Evolutionary conservation across 2,329 filamentous ascomycete species (phyloP).

Genomic region (Diaporthe citri): DNA sequence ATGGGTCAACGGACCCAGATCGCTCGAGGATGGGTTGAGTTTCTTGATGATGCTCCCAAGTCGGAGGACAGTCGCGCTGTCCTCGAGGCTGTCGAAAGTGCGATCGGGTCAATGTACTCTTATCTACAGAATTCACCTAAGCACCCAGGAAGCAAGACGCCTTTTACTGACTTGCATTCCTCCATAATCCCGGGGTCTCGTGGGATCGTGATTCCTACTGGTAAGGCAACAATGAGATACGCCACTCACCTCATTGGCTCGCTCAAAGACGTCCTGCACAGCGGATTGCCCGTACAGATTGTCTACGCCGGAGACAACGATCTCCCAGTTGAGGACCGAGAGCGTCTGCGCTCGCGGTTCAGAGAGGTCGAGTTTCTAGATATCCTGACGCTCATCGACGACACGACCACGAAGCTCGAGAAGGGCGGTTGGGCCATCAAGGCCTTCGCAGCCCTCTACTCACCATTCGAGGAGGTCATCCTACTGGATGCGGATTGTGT

Average conservation of each 20-base stretch:
- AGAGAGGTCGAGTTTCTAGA: not conserved
- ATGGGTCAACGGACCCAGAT: not conserved
- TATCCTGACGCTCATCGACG: not conserved
- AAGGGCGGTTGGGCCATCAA: not conserved
- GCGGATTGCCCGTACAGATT: not conserved
- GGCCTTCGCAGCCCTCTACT: not conserved
- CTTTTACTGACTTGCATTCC: slow-evolving; percentile 52
- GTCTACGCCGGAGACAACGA: not conserved
- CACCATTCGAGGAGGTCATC: not conserved
- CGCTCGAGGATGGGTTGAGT: not conserved
- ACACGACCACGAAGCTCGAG: not conserved
- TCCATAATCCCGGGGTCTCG: slow-evolving; percentile 42
- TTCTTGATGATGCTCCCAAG: not conserved
- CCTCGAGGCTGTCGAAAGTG: not conserved
- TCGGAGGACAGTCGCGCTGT: not conserved
- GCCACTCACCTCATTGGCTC: not conserved
- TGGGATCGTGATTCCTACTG: not conserved
- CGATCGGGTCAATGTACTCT: slow-evolving; percentile 52
- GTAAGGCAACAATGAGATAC: not conserved
- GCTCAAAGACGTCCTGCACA: not conserved
- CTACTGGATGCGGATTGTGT: not conserved
- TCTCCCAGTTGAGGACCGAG: not conserved
- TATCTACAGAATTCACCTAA: slow-evolving; percentile 49
- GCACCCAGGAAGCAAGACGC: slow-evolving; percentile 50
- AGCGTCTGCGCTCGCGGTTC: not conserved